Conservation (phyloP, 2,329 filamentous ascomycete species). For the Aspergillus aculeatus region DNA sequence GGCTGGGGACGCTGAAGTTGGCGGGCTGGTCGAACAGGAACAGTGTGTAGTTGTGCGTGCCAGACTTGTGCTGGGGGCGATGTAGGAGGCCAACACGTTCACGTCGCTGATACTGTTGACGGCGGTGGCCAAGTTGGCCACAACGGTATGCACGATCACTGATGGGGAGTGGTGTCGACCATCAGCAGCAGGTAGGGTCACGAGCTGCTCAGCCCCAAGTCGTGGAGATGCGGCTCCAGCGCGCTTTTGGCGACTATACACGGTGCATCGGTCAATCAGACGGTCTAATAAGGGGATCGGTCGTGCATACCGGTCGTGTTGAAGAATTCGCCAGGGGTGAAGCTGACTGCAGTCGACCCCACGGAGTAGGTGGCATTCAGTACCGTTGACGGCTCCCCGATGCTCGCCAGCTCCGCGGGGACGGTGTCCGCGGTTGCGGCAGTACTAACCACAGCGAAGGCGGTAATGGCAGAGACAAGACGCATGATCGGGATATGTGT, state of each 20-base stretch:
- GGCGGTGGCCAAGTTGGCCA: too few species aligned
- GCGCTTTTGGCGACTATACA: not conserved
- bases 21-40: not conserved
- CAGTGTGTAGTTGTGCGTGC: not conserved
- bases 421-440: too few species aligned
- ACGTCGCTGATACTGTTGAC: too few species aligned
- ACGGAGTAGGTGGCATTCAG: too few species aligned
- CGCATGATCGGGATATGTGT: not conserved
- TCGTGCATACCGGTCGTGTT: not conserved
- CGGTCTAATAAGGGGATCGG: not conserved
- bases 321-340: not conserved
- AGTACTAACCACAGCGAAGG: too few species aligned
- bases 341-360: too few species aligned
- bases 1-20: not conserved
- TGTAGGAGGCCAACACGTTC: too few species aligned
- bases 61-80: too few species aligned
- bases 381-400: too few species aligned
- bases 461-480: not conserved
- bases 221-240: not conserved
- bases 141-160: not conserved
- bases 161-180: not conserved
- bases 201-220: not conserved
- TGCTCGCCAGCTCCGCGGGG: too few species aligned
- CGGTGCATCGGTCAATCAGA: not conserved
- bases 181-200: not conserved